Conservation (phyloP, 768 basidiomycete species). For the Pleurotus pulmonarius region DNA sequence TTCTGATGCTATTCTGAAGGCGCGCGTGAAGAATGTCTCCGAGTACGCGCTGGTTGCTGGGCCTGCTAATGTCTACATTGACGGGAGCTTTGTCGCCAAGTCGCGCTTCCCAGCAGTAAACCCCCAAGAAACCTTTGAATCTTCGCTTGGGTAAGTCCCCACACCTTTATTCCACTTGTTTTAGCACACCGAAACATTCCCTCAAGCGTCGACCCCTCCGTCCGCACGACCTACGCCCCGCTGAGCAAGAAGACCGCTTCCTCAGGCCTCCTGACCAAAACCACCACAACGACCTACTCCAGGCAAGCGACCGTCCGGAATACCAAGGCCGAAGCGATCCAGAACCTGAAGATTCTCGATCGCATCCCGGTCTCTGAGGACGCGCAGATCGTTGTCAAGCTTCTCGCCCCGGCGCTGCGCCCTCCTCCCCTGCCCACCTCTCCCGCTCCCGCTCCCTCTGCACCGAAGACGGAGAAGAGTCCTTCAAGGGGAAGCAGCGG, state of each 20-base stretch:
- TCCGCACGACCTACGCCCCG: conserved; percentile 4
- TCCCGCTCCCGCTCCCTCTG: no score
- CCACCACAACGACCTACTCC: conserved; percentile 7
- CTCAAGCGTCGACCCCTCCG: neutral
- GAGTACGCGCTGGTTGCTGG: no score
- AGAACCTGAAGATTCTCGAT: conserved; percentile 6
- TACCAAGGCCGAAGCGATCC: neutral
- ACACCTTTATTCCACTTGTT: no score
- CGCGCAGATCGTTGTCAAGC: conserved; percentile 12
- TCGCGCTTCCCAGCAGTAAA: no score
- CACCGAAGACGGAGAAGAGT: neutral
- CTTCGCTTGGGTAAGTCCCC: conserved; percentile 27
- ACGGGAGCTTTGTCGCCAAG: no score
- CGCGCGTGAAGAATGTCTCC: no score
- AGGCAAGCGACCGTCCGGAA: neutral
- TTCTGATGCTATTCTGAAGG: no score
- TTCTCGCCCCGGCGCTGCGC: conserved; percentile 38
- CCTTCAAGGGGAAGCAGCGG: no score
- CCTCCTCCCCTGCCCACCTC: conserved; percentile 9
- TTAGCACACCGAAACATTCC: no score
- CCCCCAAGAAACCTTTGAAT: no score
- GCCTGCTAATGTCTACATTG: no score
- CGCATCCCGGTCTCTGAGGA: conserved; percentile 2
- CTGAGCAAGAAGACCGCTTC: conserved; percentile 20
- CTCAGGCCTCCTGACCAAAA: conserved; percentile 31